Percentiles rank a stretch among this genome's conserved stretches.
Evolutionary conservation across 1,284 basidiomycete species (phyloP).

Genomic region (Fistulinella staudtii): DNA sequence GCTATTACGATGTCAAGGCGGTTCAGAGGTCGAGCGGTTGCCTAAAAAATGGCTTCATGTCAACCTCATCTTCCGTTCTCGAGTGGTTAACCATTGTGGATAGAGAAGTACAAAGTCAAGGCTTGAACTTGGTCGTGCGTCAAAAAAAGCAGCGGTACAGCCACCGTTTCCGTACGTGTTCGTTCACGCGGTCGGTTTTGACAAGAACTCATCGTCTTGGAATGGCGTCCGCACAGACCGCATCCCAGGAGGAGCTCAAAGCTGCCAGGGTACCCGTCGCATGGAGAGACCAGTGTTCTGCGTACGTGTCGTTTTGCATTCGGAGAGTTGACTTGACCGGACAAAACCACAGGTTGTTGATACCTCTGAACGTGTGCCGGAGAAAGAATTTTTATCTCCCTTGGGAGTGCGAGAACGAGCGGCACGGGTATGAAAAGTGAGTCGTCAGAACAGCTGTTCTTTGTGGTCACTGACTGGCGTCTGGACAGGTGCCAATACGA

Average conservation of each 20-base stretch:
- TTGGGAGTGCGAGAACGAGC: slow-evolving; percentile 82
- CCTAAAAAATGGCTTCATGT: too few relatives aligned
- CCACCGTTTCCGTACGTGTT: slow-evolving; percentile 20
- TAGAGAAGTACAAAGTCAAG: too few relatives aligned
- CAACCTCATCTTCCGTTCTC: too few relatives aligned
- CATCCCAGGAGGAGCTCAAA: slow-evolving; percentile 82
- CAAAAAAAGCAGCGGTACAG: too few relatives aligned
- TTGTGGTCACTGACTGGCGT: slow-evolving; percentile 6
- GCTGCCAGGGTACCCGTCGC: slow-evolving; percentile 72
- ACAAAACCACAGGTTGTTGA: slow-evolving; percentile 64
- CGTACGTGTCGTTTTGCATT: slow-evolving; percentile 76
- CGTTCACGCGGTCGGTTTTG: slow-evolving; percentile 2
- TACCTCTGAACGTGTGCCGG: slow-evolving; percentile 82
- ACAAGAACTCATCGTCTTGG: slow-evolving; percentile 8
- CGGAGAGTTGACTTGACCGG: too few relatives aligned
- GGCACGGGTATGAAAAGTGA: slow-evolving; percentile 73
- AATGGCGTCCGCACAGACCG: slow-evolving; percentile 72
- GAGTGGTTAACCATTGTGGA: too few relatives aligned
- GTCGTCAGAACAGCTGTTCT: slow-evolving; percentile 20
- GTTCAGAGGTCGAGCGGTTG: too few relatives aligned
- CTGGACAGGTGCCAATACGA: slow-evolving; percentile 78
- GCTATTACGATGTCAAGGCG: too few relatives aligned
- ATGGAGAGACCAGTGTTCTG: slow-evolving; percentile 89
- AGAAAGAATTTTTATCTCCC: slow-evolving; percentile 69
- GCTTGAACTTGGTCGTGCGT: too few relatives aligned